Evolutionary conservation across 2,329 filamentous ascomycete genomes (phyloP), one percentile per base, ranked within the genome.

Genomic region (Tolypocladium ophioglossoides): DNA sequence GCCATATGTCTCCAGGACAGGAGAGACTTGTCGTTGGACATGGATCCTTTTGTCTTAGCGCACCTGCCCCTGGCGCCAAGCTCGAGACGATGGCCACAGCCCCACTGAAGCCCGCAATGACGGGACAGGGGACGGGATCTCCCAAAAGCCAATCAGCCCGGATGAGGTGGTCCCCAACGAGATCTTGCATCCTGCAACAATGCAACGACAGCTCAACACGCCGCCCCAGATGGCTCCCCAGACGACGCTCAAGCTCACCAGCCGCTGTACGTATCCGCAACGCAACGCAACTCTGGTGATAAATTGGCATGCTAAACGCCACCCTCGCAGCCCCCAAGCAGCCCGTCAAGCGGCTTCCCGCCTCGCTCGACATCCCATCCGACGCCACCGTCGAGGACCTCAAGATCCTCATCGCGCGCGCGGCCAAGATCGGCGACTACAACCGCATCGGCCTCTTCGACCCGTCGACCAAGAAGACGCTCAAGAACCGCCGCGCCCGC

Each of bases 361-460:
- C 70, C 20, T 70, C 75, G 22, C 60, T 83, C 61, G 74, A 80
- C 56, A 60, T 83, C 22, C 65, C 75, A 30, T 58, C 66, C 56
- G 70, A 75, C 56, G 74, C 80, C 55, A 84, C 79, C 10, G 74
- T 85, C 55, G 81, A 85, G 62, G 77, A 82, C 64, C 74, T 80
- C 59, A 85, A 86, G 73, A 69, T 70, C 41, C 61, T 71, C 41
- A 70, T 86, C 53, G 80, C 83, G 38, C 74, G 74, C 59, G 68
- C 73, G 58, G 68, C 74, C 18, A 73, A 73, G 48, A 72, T 83
- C 50, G 67, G 69, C 56, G 82, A 85, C 67, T 74, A 73, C 65
- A 83, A 85, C 69, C 80, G 82, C 54, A 74, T 86, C 57, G 83
- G 83, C 34, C 71, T 86, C 55, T 84, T 78, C 63, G 79, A 85